phyloP scores from a whole-genome alignment of 495 filamentous ascomycete genomes.

The Penicillium argentinense region DNA sequence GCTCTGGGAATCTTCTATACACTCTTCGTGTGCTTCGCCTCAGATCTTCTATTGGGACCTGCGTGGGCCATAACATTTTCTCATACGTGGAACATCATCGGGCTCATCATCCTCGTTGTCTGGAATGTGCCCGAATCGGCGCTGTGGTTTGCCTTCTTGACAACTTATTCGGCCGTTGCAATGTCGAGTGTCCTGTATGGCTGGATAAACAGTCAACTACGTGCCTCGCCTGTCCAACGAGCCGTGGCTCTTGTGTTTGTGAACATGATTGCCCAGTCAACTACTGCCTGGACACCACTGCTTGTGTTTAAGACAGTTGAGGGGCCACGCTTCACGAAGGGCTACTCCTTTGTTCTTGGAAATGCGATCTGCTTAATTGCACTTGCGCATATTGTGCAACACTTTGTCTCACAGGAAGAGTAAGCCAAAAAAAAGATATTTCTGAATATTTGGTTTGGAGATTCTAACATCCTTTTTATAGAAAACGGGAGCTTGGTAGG shows the following conservation, averaged over 20 bases:
- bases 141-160: conserved; percentile 50
- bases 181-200: conserved; percentile 38
- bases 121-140: conserved; percentile 52
- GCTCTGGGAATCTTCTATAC: conserved; percentile 48
- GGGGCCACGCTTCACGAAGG: conserved; percentile 48
- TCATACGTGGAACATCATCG: conserved; percentile 41
- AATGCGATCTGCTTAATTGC: conserved; percentile 46
- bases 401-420: conserved; percentile 25
- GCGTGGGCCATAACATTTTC: conserved; percentile 46
- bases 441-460: too few species aligned
- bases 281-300: conserved; percentile 37
- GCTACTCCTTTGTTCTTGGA: conserved; percentile 47
- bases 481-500: conserved; percentile 1
- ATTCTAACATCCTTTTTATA: conserved; percentile 2
- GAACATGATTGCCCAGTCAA: conserved; percentile 53
- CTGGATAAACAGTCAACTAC: conserved; percentile 49
- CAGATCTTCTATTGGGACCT: conserved; percentile 45
- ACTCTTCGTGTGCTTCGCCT: conserved; percentile 45
- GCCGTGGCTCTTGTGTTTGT: conserved; percentile 52
- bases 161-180: conserved; percentile 31
- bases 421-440: too few species aligned
- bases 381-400: conserved; percentile 32
- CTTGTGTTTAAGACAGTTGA: conserved; percentile 46
- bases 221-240: conserved; percentile 58
- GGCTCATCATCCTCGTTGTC: conserved; percentile 42